Base-by-base conservation (phyloP, 2,329 filamentous ascomycete genomes). In the Neonectria faginata region DNA sequence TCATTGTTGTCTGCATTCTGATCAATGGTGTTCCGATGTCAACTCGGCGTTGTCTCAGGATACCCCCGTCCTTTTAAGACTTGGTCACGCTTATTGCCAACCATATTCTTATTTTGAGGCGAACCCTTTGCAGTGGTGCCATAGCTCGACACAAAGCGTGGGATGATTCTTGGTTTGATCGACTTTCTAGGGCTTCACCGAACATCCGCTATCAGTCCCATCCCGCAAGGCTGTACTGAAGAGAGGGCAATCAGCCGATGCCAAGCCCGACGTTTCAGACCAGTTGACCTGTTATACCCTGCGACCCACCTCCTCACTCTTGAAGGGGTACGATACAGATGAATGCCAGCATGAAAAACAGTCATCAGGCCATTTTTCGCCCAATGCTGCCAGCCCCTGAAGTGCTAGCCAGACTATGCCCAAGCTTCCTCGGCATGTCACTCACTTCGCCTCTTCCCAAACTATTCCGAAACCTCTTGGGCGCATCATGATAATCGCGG, bases 261-360 rank as follows among this genome's bases (percentile, higher is more conserved):
- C 47, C 47, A n/a, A 50, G 47, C 27, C 27, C 27, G 27, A 31
- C 25, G 47, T 50, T 50, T 29, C 47, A 50, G 47, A 18, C 27
- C 16, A 50, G 47, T n/a, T 31, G 27, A 31, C 47, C 31, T 9
- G 47, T 50, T 22, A 3, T 5, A 31, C 5, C 16, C 9, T 31
- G 5, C n/a, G 3, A n/a, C 25, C 27, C 16, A 50, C 25, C 9
- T 27, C 12, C 11, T 6, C 20, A 47, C 8, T 12, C 12, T 14
- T 47, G 22, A 11, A 47, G 20, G 22, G 22, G 22, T 22, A 22
- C 22, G 22, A 22, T 22, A 22, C 3, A 22, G 2, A 22, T 22
- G 22, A 22, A 22, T 22, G 22, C 22, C 22, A 4, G 22, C 22
- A 3, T 22, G 22, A 22, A 22, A 22, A 22, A 22, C 22, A 22